These are phyloP conservation scores for Atkinsonella hypoxylon DNA, from an alignment of 2,329 filamentous ascomycete species.

Conservation along the genomic window DNA sequence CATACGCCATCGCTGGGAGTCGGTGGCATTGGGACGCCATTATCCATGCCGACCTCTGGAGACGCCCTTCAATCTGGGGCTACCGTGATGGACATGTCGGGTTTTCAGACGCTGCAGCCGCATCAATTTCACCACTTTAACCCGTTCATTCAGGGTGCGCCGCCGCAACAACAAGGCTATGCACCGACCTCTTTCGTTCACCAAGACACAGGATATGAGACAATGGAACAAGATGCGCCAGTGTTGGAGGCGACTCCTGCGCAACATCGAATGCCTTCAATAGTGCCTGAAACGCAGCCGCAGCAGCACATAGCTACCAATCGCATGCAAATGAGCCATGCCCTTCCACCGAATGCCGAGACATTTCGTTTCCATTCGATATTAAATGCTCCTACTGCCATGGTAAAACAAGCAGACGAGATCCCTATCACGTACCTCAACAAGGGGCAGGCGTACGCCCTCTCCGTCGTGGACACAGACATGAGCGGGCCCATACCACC, in stretches of 20 bases:
- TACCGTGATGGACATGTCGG: slow-evolving; percentile 50
- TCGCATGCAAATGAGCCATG: slow-evolving; percentile 31
- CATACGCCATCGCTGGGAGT: slow-evolving; percentile 70
- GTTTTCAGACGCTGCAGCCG: slow-evolving; percentile 51
- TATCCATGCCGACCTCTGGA: slow-evolving; percentile 65
- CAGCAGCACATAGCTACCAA: slow-evolving; percentile 28
- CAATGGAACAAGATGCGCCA: slow-evolving; percentile 63
- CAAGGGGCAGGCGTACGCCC: slow-evolving; percentile 87
- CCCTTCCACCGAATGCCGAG: slow-evolving; percentile 44
- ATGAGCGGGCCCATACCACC: slow-evolving; percentile 45
- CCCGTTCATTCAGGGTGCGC: slow-evolving; percentile 54
- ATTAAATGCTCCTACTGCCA: slow-evolving; percentile 87
- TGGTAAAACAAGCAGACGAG: slow-evolving; percentile 82
- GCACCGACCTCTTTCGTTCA: slow-evolving; percentile 73
- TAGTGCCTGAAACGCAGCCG: slow-evolving; percentile 27
- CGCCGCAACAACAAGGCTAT: slow-evolving; percentile 47
- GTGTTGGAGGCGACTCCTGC: slow-evolving; percentile 46
- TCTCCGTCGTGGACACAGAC: slow-evolving; percentile 70
- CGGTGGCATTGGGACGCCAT: slow-evolving; percentile 65
- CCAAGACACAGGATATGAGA: slow-evolving; percentile 68
- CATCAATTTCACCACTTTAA: slow-evolving; percentile 57
- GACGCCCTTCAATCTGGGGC: slow-evolving; percentile 48
- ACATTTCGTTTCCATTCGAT: slow-evolving; percentile 85
- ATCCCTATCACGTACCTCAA: slow-evolving; percentile 97
- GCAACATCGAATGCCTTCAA: slow-evolving; percentile 39